phyloP scores from a whole-genome alignment of 2,329 filamentous ascomycete species.

The Ophiostoma quercus region DNA sequence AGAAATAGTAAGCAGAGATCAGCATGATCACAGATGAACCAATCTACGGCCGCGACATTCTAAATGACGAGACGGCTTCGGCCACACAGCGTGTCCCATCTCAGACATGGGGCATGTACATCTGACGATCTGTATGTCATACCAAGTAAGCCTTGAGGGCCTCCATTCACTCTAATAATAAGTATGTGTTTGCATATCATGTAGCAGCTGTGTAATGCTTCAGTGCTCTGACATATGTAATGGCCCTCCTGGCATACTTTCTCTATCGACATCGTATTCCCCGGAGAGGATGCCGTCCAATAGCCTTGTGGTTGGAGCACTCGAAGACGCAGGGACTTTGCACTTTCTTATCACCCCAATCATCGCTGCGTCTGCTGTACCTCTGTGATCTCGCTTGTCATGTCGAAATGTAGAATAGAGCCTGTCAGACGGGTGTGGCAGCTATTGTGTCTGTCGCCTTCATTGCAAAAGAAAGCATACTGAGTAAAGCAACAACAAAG shows the following conservation, averaged over 20 bases:
- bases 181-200: neutral
- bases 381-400: conserved; percentile 2
- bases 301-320: neutral
- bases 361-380: neutral
- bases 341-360: neutral
- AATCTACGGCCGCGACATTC: conserved; percentile 5
- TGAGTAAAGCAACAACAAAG: neutral
- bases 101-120: neutral
- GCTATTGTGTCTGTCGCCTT: neutral
- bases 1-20: neutral
- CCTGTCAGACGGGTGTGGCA: neutral
- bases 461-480: neutral
- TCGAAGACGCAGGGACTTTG: neutral
- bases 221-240: neutral
- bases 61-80: conserved; percentile 13
- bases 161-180: neutral
- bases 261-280: neutral
- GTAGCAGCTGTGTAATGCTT: neutral
- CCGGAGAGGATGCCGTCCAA: neutral
- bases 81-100: neutral
- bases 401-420: conserved; percentile 8
- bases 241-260: too few species aligned
- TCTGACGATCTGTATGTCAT: neutral
- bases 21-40: neutral
- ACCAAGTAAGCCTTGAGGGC: too few species aligned